Evolutionary conservation across 2,329 filamentous ascomycete species (phyloP), one percentile per base, ranked within the genome.

Genomic region (Grosmannia serpens): DNA sequence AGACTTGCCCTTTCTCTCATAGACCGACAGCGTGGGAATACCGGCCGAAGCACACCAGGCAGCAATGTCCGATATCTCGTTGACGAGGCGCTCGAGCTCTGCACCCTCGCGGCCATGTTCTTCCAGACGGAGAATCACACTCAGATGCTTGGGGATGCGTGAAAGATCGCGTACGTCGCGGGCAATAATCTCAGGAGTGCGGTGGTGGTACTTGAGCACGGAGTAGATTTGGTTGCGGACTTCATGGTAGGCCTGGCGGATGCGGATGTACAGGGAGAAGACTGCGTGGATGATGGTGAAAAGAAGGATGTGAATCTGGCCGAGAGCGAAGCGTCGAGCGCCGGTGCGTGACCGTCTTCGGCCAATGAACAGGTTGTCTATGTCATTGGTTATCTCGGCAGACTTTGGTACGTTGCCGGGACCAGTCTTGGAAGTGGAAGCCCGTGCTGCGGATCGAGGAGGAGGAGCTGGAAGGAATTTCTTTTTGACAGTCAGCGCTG

Each of bases 41-140:
- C 91, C 91, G 27, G 89, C 88, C 67, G 90, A 90, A 31, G 90
- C 86, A 69, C 88, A 94, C 94, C 94, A 99, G 3, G 92, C 92
- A 24, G 89, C 85, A 61, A 99, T 81, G 70, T 99, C 94, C 47
- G 91, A 88, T 17, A 90, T 88, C 73, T 99, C 91, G 66, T 95
- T 89, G 67, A 97, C 84, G 61, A 99, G 55, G n/a, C 86, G 83
- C 66, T 96, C 90, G 52, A 97, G 71, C 20, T 89, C 89, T 56
- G 89, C 87, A 46, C 82, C 80, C 66, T 86, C 79, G 68, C 84
- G 78, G 59, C 85, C 78, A 60, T 87, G 82, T 68, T 86, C 78
- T 66, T 92, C 84, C 53, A 89, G 76, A 59, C 86, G 86, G 60
- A 99, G 74, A 58, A 97, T 86, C 13, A 95, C 86, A 68, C 91